Base-by-base conservation (phyloP, 306 rosid genomes). In the Acacia melanoxylon region DNA sequence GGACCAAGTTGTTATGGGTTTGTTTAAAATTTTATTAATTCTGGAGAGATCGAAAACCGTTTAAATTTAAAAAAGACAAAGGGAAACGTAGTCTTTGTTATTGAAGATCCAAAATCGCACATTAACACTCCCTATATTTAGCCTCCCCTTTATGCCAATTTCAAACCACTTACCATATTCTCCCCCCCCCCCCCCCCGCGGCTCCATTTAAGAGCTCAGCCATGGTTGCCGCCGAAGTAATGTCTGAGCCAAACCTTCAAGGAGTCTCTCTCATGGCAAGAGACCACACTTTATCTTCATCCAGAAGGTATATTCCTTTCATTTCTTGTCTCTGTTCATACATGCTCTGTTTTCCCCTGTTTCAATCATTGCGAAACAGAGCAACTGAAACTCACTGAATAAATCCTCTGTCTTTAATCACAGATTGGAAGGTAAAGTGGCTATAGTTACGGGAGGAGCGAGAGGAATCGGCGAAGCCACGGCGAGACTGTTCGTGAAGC, bases 401-500 rank as follows among this genome's bases (percentile, higher is more conserved):
- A 62, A 33, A 68, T 41, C 27, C 2, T 17, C 40, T 33, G 3
- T 33, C 3, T 62, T 22, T 35, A 68, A 17, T 25, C 31, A 51
- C 63, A 94, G 98, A 80, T 84, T 95, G 88, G 98, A 95, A 78
- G 98, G 97, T 4, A 95, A 95, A 75, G 80, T 95, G 17, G 98
- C 97, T 0, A 89, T 95, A 27, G 89, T 95, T 4, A 95, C 98
- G 0, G 98, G 98, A 3, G 97, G 98, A 1, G 97, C 98, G 0
- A 88, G 88, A 84, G 97, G 98, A 4, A 93, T 93, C 2, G 98
- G 97, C 14, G 98, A 95, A 82, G 98, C 97, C 25, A 88, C 93
- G 0, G 95, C 85, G 1, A 83, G 89, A 74, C 75, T 91, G 6
- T 95, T 95, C n/a, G 85, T 90, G 17, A 90, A 81, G 65, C 95